Conservation (phyloP, 768 basidiomycete species). For the Rhizopogon salebrosus region DNA sequence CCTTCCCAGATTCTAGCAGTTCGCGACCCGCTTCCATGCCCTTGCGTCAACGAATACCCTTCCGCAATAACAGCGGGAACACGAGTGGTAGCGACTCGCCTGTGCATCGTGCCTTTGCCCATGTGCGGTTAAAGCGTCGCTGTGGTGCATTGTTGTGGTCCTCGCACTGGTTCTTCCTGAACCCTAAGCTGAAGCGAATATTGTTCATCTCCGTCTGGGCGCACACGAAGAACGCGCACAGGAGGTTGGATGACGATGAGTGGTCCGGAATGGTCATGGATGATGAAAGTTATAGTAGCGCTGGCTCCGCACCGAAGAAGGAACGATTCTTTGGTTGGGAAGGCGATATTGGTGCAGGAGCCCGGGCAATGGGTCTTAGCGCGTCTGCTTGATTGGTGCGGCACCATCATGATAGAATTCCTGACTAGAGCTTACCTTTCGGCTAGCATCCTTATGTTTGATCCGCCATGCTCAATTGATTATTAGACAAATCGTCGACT, state of each 20-base stretch:
- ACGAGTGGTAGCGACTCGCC: constrained; percentile 29
- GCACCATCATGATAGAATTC: constrained; percentile 4
- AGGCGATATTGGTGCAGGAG: constrained; percentile 74
- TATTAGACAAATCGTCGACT: neutral
- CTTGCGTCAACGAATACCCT: constrained; percentile 9
- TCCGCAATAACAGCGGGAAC: constrained; percentile 30
- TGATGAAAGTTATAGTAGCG: constrained; percentile 28
- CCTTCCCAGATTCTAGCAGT: constrained; percentile 9
- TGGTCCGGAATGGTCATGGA: constrained; percentile 27
- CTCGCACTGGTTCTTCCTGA: constrained; percentile 95
- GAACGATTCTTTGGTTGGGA: constrained; percentile 81
- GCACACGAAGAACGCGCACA: constrained; percentile 54
- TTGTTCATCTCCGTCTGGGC: constrained; percentile 93
- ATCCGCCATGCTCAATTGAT: neutral
- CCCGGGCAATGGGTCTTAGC: constrained; percentile 68
- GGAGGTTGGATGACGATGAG: constrained; percentile 49
- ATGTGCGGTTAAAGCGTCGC: constrained; percentile 47
- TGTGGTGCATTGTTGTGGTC: constrained; percentile 89
- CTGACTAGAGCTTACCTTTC: constrained; percentile 8
- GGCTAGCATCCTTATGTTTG: neutral
- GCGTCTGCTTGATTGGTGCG: constrained; percentile 26
- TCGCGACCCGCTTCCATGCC: constrained; percentile 10
- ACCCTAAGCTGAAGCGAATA: constrained; percentile 87
- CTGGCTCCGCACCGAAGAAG: constrained; percentile 20
- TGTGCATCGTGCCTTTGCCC: constrained; percentile 33